Base-by-base conservation (phyloP, 768 basidiomycete species). In the Holtermannia corniformis region DNA sequence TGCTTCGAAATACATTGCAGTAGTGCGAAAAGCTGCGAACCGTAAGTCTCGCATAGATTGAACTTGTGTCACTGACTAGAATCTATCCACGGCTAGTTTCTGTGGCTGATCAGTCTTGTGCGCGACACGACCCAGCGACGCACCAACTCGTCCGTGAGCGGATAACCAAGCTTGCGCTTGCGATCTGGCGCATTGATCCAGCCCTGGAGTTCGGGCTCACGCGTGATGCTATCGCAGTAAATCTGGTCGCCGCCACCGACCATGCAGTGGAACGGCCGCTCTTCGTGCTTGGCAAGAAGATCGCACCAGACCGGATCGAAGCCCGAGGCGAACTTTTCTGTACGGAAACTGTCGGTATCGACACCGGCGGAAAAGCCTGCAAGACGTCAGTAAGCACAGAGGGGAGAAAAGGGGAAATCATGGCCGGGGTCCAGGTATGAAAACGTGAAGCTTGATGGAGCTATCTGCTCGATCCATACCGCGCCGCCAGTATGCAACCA, bases 241-340 rank as follows among this genome's bases (percentile, higher is more conserved):
- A 95, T 76, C 68, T 93, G 91, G 69, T 93, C 90, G 11, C 91
- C 90, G 19, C 93, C 93, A 16, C 93, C 93, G 4, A 95, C 83
- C 28, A 97, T 77, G n/a, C 77, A 81, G 64, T 99, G 93, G 67
- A 90, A 90, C 0, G 93, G 91, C 52, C 76, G 75, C 63, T 81
- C 79, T 1, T 79, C 76, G 62, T 97, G 95, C 62, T 85, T 83
- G 41, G 80, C 74, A 22, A 97, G 79, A n/a, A 99, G 74, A 73
- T 99, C 92, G 56, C 82, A 78, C 93, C 93, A 99, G 11, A 96
- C 81, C 5, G 88, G 89, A 68, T 92, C 91, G 61, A 85, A 88
- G 0, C 62, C 87, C 89, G 46, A 75, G 82, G 57, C 78, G 50
- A 58, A 58, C 12, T 27, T 25, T 26, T 54, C 45, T 26, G 40